A percentile compares a stretch with the other conserved stretches of the same genome.
These are phyloP conservation scores for Xerocomellus intermedius DNA, from an alignment of 768 basidiomycete species.

Conservation along the genomic window DNA sequence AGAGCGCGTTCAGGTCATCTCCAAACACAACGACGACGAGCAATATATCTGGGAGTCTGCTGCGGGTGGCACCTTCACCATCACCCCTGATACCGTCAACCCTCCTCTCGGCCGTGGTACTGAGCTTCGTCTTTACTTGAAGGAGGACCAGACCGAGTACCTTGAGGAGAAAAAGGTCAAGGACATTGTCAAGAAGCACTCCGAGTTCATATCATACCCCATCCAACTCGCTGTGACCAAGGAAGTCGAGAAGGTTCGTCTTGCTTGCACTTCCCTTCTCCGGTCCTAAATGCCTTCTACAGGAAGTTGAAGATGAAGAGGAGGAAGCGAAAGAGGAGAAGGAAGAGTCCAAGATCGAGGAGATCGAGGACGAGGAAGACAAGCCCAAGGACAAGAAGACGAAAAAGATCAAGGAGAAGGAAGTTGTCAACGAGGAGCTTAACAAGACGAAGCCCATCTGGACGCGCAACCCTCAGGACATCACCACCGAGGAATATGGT, in stretches of 20 bases:
- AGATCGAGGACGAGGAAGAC: slow-evolving; percentile 80
- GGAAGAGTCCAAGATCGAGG: slow-evolving; percentile 76
- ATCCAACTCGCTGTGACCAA: slow-evolving; percentile 98
- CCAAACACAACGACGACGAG: slow-evolving; percentile 99
- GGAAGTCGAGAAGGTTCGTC: slow-evolving; percentile 94
- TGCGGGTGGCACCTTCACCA: slow-evolving; percentile 98
- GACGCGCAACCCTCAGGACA: slow-evolving; percentile 97
- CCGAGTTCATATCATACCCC: slow-evolving; percentile 99
- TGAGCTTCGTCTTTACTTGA: slow-evolving; percentile 88
- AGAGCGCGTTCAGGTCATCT: slow-evolving; percentile 96
- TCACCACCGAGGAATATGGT: slow-evolving; percentile 88
- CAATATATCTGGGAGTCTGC: slow-evolving; percentile 99
- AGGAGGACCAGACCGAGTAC: slow-evolving; percentile 99
- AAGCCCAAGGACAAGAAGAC: slow-evolving; percentile 89
- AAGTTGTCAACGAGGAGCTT: slow-evolving; percentile 91
- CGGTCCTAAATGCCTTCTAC: slow-evolving; percentile 7
- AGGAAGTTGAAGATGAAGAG: slow-evolving; percentile 88
- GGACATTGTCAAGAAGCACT: slow-evolving; percentile 99
- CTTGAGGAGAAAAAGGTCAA: slow-evolving; percentile 99
- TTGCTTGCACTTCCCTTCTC: background rate
- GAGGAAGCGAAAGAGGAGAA: slow-evolving; percentile 73
- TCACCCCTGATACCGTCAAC: slow-evolving; percentile 90
- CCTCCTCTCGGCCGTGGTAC: slow-evolving; percentile 91
- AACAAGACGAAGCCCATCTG: slow-evolving; percentile 99
- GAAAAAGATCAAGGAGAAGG: slow-evolving; percentile 90